phyloP scores from a whole-genome alignment of 176 grass and related monocot species.

The Rhipidocladum racemiflorum region DNA sequence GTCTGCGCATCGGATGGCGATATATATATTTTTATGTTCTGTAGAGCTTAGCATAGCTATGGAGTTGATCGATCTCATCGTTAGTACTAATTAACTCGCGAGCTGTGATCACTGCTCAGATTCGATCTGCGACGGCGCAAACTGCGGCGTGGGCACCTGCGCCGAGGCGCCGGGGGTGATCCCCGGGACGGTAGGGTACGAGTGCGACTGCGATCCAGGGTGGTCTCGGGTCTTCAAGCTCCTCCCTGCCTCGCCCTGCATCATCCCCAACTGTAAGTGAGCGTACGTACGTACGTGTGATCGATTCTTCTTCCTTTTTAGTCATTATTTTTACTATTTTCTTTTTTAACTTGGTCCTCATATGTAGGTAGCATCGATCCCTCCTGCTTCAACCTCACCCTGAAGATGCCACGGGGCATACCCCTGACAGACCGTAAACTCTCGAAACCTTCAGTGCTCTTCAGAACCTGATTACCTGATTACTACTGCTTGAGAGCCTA shows the following conservation, averaged over 20 bases:
- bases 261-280: neutral
- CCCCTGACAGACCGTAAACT: neutral
- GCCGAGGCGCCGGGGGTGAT: neutral
- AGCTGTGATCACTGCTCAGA: neutral
- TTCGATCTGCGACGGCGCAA: neutral
- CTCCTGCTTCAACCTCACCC: neutral
- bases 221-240: neutral
- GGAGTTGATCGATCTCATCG: too few relatives aligned
- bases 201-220: slow-evolving; percentile 30
- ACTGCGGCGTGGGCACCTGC: slow-evolving; percentile 32
- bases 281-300: too few relatives aligned
- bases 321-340: too few relatives aligned
- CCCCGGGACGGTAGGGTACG: neutral
- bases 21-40: too few relatives aligned
- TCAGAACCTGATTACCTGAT: too few relatives aligned
- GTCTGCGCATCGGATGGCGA: neutral
- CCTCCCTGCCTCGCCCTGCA: neutral
- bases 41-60: too few relatives aligned
- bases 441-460: neutral
- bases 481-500: neutral
- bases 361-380: neutral
- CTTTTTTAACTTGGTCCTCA: too few relatives aligned
- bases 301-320: too few relatives aligned
- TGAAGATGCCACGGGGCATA: neutral
- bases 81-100: too few relatives aligned